Conservation (phyloP, 192 early-diverging fungal genomes). For the Linnemannia schmuckeri region DNA sequence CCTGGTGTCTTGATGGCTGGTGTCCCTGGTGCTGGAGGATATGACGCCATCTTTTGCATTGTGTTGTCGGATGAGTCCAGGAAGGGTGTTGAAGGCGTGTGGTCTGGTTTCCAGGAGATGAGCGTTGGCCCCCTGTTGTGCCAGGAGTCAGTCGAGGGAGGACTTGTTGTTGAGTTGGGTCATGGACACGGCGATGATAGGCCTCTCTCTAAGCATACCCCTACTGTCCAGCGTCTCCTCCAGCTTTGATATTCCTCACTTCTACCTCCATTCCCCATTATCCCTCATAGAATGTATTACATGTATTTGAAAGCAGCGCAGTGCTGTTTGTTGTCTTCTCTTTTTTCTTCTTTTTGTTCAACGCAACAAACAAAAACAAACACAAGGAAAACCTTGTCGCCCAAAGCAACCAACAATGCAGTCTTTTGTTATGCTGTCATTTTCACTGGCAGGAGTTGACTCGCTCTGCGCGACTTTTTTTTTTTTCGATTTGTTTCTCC, state of each 20-base stretch:
- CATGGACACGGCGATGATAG: conserved; percentile 19
- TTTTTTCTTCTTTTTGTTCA: background rate
- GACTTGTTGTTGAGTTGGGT: conserved; percentile 49
- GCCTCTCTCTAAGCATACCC: background rate
- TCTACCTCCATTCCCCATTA: too few species aligned
- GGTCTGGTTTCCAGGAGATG: conserved; percentile 80
- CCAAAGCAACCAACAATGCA: conserved; percentile 26
- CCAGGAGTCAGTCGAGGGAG: conserved; percentile 72
- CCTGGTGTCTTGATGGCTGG: conserved; percentile 93
- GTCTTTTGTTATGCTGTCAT: background rate
- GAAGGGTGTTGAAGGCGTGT: conserved; percentile 68
- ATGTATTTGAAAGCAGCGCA: background rate
- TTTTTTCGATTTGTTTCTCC: background rate
- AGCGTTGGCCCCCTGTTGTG: conserved; percentile 87
- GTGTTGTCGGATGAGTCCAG: conserved; percentile 67
- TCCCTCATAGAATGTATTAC: background rate
- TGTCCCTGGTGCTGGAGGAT: conserved; percentile 98
- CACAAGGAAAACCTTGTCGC: conserved; percentile 10
- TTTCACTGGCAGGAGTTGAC: background rate
- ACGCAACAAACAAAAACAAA: background rate
- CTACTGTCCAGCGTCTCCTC: conserved; percentile 8
- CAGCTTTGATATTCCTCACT: background rate
- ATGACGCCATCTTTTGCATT: conserved; percentile 96
- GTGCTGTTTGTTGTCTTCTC: background rate
- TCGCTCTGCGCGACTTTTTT: background rate